phyloP scores from a whole-genome alignment of 768 basidiomycete genomes.

The Xerocomus potaroensis region DNA sequence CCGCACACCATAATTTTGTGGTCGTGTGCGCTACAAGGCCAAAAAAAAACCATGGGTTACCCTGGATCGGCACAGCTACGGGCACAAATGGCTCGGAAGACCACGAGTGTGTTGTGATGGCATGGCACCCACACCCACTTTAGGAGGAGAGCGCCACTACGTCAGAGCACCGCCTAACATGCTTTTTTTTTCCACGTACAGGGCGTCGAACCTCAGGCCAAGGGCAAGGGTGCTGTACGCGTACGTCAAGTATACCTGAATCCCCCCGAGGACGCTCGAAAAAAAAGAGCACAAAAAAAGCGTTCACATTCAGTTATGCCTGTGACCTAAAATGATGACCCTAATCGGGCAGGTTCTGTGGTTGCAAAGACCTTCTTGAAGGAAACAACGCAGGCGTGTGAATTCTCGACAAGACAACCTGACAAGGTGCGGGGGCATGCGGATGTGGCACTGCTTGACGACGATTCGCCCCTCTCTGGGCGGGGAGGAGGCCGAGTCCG shows the following conservation, averaged over 20 bases:
- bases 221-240: no score
- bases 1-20: neutral
- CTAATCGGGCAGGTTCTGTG: neutral
- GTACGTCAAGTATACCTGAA: neutral
- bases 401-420: slow-evolving; percentile 1
- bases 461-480: no score
- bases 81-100: neutral
- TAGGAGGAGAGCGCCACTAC: neutral
- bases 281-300: neutral
- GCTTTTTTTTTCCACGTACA: neutral
- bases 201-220: neutral
- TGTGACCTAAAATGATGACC: neutral
- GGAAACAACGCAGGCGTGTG: neutral
- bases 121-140: no score
- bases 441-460: no score
- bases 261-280: neutral
- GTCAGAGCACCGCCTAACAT: neutral
- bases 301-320: neutral
- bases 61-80: neutral
- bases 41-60: neutral
- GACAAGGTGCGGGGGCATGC: no score
- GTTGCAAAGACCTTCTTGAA: neutral
- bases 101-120: neutral
- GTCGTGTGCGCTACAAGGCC: neutral
- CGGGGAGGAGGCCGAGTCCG: no score